Evolutionary conservation across 441 rosid species (phyloP).

Genomic region (Syzygium syzygioides): DNA sequence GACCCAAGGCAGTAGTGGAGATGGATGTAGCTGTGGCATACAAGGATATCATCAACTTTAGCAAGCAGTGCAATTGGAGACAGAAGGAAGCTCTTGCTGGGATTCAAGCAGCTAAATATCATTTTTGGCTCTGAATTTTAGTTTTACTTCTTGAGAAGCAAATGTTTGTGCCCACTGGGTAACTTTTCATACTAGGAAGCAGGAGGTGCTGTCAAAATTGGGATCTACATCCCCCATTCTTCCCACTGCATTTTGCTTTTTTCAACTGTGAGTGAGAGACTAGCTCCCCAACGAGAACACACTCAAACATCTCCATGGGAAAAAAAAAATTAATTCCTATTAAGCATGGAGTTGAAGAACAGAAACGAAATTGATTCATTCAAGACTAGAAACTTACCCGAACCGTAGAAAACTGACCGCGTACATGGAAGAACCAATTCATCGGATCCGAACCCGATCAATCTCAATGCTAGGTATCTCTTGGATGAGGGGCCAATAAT

Average conservation of each 20-base stretch:
- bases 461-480: not conserved
- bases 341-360: not conserved
- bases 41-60: not conserved
- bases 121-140: not conserved
- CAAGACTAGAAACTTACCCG: no score
- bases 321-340: no score
- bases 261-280: not conserved
- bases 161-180: not conserved
- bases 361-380: no score
- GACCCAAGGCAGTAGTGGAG: not conserved
- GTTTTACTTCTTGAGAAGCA: not conserved
- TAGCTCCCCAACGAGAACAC: no score
- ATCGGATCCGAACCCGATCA: no score
- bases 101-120: not conserved
- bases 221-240: no score
- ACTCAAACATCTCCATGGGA: no score
- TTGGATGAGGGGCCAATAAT: not conserved
- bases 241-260: no score
- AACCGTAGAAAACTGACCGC: no score
- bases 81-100: not conserved
- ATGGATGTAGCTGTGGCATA: not conserved
- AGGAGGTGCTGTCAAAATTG: not conserved
- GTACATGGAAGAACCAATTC: no score
- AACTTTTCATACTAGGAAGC: not conserved
- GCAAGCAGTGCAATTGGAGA: not conserved